Percentiles rank a stretch among this genome's conserved stretches.
Evolutionary conservation across 257 asterid genomes (phyloP).

Genomic region (Pogostemon cablin): DNA sequence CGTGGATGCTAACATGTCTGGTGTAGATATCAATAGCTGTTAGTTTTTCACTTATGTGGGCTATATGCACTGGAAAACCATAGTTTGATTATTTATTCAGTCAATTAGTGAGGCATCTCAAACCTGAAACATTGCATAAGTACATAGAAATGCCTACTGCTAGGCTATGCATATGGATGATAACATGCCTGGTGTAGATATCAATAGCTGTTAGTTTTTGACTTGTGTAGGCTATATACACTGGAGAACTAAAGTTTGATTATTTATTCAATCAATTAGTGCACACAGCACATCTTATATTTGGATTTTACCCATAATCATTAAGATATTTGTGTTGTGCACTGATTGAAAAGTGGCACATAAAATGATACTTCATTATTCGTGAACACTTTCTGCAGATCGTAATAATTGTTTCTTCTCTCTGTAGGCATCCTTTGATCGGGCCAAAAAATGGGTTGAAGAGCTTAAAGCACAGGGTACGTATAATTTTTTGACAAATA

Average conservation of each 20-base stretch:
- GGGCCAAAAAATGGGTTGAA: slow-evolving; percentile 85
- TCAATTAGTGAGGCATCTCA: slow-evolving; percentile 2
- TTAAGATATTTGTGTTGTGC: slow-evolving; percentile 12
- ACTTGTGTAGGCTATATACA: background rate
- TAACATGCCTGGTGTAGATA: background rate
- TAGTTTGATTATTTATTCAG: background rate
- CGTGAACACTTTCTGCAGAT: slow-evolving; percentile 12
- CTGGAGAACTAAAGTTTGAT: background rate
- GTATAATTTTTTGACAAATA: background rate
- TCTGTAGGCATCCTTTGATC: slow-evolving; percentile 71
- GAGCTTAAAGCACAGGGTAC: slow-evolving; percentile 88
- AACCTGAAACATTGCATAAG: no score
- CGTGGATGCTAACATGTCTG: background rate
- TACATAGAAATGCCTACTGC: background rate
- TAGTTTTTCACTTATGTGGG: background rate
- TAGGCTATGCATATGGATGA: background rate
- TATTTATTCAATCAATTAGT: slow-evolving; percentile 3
- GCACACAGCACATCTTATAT: background rate
- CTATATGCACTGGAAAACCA: background rate
- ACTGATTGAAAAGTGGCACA: background rate
- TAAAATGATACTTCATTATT: slow-evolving; percentile 13
- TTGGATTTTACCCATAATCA: background rate
- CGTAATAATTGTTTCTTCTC: slow-evolving; percentile 12
- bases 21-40: background rate
- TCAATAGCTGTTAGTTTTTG: background rate